Evolutionary conservation across 2,329 filamentous ascomycete species (phyloP).

Genomic region (Aureobasidium vineae): DNA sequence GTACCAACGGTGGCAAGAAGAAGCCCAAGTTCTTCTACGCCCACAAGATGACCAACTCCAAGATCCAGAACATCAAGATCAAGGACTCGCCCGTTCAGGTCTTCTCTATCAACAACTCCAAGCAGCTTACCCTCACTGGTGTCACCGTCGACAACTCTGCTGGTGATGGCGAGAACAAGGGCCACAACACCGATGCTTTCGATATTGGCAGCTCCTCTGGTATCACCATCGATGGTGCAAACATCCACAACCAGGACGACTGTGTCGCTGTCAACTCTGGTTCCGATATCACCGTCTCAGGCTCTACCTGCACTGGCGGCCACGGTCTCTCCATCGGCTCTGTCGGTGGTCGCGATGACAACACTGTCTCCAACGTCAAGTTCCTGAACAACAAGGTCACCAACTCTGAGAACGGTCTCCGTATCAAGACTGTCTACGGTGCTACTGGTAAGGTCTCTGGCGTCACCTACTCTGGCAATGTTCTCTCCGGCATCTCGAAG

Average conservation of each 20-base stretch:
- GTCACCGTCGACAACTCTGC: conserved; percentile 59
- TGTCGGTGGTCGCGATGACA: conserved; percentile 54
- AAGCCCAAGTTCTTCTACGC: conserved; percentile 66
- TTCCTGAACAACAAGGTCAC: conserved; percentile 50
- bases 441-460: conserved; percentile 53
- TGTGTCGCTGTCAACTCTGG: conserved; percentile 39
- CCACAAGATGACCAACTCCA: conserved; percentile 52
- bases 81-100: conserved; percentile 57
- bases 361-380: conserved; percentile 50
- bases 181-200: conserved; percentile 38
- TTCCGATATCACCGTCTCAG: conserved; percentile 45
- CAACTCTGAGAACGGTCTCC: conserved; percentile 51
- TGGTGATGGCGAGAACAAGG: conserved; percentile 44
- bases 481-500: conserved; percentile 7
- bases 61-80: conserved; percentile 52
- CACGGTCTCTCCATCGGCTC: conserved; percentile 58
- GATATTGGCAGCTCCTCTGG: conserved; percentile 33
- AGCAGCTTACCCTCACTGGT: conserved; percentile 47
- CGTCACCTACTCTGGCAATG: conserved; percentile 56
- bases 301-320: conserved; percentile 47
- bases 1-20: conserved; percentile 58
- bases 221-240: conserved; percentile 34
- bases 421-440: conserved; percentile 55
- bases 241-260: conserved; percentile 36
- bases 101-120: conserved; percentile 49